phyloP scores from a whole-genome alignment of 495 filamentous ascomycete genomes.

The Xylaria venustula region DNA sequence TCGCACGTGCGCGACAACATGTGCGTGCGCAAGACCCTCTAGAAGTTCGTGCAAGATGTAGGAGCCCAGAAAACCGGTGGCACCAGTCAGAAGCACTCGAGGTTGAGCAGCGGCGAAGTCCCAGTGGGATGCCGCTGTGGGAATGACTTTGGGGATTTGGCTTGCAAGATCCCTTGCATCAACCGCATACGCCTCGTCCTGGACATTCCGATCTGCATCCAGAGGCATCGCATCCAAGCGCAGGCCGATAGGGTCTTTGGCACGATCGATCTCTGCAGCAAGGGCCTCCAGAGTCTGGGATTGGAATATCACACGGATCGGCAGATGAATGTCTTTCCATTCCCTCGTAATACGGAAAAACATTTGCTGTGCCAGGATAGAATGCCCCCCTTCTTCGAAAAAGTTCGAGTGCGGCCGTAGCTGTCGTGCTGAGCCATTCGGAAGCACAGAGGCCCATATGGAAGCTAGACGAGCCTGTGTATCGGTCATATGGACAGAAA shows the following conservation, averaged over 20 bases:
- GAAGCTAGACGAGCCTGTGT: too few relatives aligned
- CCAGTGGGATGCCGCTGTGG: constrained; percentile 17
- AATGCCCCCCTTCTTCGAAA: constrained; percentile 88
- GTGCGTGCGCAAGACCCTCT: background rate
- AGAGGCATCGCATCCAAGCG: constrained; percentile 11
- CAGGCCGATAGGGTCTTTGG: constrained; percentile 10
- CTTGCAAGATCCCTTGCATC: too few relatives aligned
- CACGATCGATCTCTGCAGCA: constrained; percentile 7
- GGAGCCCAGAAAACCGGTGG: constrained; percentile 87
- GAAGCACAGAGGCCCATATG: too few relatives aligned
- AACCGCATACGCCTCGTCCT: too few relatives aligned
- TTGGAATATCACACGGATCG: constrained; percentile 66
- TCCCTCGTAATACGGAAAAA: constrained; percentile 54
- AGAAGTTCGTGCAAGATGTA: constrained; percentile 80
- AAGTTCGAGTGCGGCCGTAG: constrained; percentile 63
- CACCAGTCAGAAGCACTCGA: constrained; percentile 84
- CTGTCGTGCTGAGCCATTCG: constrained; percentile 16
- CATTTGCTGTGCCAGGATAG: constrained; percentile 83
- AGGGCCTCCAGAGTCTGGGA: constrained; percentile 60
- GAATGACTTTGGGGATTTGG: too few relatives aligned
- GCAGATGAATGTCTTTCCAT: constrained; percentile 38
- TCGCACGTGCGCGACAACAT: too few relatives aligned
- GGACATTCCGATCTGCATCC: background rate
- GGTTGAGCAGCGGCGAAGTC: constrained; percentile 28
- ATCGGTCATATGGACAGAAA: too few relatives aligned